Evolutionary conservation across 2,329 filamentous ascomycete genomes (phyloP).

Genomic region (Colletotrichum abscissum): DNA sequence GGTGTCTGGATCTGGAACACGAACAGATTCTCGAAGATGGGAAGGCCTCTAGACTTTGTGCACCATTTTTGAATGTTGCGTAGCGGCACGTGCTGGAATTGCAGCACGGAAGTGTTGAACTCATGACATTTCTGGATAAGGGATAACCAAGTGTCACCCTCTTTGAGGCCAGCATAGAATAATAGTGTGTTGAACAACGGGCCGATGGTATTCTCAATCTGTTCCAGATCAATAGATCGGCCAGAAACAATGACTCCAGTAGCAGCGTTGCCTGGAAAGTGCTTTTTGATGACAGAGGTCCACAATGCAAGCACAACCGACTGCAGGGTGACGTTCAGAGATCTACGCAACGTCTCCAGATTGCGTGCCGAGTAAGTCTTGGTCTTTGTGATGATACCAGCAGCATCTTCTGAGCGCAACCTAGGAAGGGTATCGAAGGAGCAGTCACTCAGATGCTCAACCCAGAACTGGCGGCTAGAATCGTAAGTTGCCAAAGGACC

Average conservation of each 20-base stretch:
- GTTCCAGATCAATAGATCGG: constrained; percentile 75
- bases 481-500: constrained; percentile 71
- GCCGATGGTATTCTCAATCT: constrained; percentile 76
- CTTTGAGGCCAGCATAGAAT: constrained; percentile 63
- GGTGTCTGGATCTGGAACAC: constrained; percentile 74
- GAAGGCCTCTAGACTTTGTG: constrained; percentile 53
- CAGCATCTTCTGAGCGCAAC: constrained; percentile 24
- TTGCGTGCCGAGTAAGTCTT: constrained; percentile 34
- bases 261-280: constrained; percentile 59
- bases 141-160: constrained; percentile 65
- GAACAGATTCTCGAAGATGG: constrained; percentile 84
- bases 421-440: constrained; percentile 37
- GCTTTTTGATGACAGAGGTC: constrained; percentile 69
- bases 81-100: constrained; percentile 83
- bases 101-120: constrained; percentile 74
- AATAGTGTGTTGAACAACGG: constrained; percentile 93
- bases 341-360: constrained; percentile 65
- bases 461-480: constrained; percentile 73
- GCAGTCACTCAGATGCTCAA: constrained; percentile 59
- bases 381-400: constrained; percentile 11
- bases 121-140: constrained; percentile 74
- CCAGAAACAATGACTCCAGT: constrained; percentile 85
- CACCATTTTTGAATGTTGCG: constrained; percentile 86
- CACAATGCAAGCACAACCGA: constrained; percentile 82
- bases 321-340: constrained; percentile 80